A percentile compares a stretch with the other conserved stretches of the same genome.
These are phyloP conservation scores for Curvularia sp. DNA, from an alignment of 2,329 filamentous ascomycete genomes.

Conservation along the genomic window DNA sequence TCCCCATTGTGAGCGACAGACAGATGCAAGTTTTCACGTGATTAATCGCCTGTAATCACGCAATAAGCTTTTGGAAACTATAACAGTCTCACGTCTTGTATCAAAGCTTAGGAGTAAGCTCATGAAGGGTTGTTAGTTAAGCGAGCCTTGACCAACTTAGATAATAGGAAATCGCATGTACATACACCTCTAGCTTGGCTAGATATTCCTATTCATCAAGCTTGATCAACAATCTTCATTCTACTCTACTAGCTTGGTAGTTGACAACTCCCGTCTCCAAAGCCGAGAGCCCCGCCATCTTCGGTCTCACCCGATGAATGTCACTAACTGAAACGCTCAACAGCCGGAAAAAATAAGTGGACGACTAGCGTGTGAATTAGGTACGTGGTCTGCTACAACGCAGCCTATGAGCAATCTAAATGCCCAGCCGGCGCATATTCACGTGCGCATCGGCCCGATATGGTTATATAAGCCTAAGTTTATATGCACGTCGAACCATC, in stretches of 20 bases:
- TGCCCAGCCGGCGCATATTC: slow-evolving; percentile 10
- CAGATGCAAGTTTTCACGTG: not conserved
- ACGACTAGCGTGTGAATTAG: not conserved
- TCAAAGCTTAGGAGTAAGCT: too few relatives aligned
- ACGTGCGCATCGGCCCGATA: slow-evolving; percentile 1
- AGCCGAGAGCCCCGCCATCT: not conserved
- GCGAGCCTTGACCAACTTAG: too few relatives aligned
- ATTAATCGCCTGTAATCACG: too few relatives aligned
- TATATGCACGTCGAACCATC: not conserved
- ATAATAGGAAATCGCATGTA: too few relatives aligned
- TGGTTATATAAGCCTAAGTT: not conserved
- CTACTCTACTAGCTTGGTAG: too few relatives aligned
- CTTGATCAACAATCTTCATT: too few relatives aligned
- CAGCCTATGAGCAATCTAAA: not conserved
- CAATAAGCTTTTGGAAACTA: too few relatives aligned
- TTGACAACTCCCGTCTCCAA: too few relatives aligned
- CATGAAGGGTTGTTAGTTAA: too few relatives aligned
- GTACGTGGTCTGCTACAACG: not conserved
- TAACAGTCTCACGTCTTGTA: too few relatives aligned
- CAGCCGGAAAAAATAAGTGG: not conserved
- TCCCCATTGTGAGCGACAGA: not conserved
- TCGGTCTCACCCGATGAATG: not conserved
- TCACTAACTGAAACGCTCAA: not conserved
- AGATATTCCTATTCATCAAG: too few relatives aligned
- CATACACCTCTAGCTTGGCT: too few relatives aligned